A percentile compares a stretch with the other conserved stretches of the same genome.
Evolutionary conservation across 2,329 filamentous ascomycete species (phyloP).

Genomic region (Botrytis elliptica): DNA sequence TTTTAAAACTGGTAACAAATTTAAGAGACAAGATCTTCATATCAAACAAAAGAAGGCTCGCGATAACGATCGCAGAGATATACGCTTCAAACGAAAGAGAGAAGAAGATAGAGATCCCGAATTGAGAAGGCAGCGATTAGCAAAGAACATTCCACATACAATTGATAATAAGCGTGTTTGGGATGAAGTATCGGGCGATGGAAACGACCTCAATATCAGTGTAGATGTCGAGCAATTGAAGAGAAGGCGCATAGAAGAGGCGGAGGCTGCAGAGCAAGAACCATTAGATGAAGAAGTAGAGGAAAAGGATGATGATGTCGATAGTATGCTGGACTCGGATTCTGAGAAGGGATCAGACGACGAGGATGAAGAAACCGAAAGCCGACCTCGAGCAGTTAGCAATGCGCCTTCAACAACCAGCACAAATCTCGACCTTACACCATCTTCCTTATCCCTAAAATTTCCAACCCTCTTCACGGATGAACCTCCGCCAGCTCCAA

Average conservation of each 20-base stretch:
- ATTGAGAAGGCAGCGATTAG: slow-evolving; percentile 69
- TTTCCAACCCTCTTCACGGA: slow-evolving; percentile 63
- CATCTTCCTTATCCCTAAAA: slow-evolving; percentile 57
- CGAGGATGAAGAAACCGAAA: slow-evolving; percentile 47
- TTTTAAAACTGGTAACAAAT: slow-evolving; percentile 70
- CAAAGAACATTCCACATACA: slow-evolving; percentile 75
- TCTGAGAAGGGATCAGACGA: slow-evolving; percentile 46
- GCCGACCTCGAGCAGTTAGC: slow-evolving; percentile 39
- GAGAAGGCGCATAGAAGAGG: slow-evolving; percentile 52
- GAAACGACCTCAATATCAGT: slow-evolving; percentile 52
- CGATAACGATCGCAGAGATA: slow-evolving; percentile 72
- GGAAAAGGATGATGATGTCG: slow-evolving; percentile 55
- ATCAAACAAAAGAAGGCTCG: slow-evolving; percentile 76
- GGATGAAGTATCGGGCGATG: slow-evolving; percentile 72
- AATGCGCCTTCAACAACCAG: slow-evolving; percentile 57
- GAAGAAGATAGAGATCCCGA: slow-evolving; percentile 82
- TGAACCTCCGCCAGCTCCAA: slow-evolving; percentile 62
- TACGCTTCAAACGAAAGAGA: slow-evolving; percentile 74
- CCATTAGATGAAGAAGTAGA: slow-evolving; percentile 43
- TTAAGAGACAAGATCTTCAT: slow-evolving; percentile 73
- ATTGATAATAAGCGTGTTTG: slow-evolving; percentile 87
- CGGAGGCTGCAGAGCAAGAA: slow-evolving; percentile 48
- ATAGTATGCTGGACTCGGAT: slow-evolving; percentile 77
- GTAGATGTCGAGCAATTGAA: slow-evolving; percentile 61
- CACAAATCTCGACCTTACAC: slow-evolving; percentile 63